A percentile compares a stretch with the other conserved stretches of the same genome.
Evolutionary conservation across 75 land plant genomes (phyloP).

Genomic region (Ceratopteris richardii): DNA sequence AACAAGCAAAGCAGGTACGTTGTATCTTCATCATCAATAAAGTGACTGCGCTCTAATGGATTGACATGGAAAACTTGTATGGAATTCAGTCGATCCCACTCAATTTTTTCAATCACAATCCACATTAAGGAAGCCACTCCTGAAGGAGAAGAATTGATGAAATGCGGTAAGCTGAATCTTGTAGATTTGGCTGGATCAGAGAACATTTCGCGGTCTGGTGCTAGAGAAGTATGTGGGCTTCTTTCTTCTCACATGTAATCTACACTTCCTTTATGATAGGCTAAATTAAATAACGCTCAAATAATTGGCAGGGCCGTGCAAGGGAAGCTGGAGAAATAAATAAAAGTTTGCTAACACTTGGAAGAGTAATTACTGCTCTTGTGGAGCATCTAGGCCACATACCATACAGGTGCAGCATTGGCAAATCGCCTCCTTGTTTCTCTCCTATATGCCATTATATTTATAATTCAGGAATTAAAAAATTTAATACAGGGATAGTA

Average conservation of each 20-base stretch:
- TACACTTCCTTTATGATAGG: neutral
- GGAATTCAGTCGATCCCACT: conserved; percentile 34
- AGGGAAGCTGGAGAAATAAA: conserved; percentile 77
- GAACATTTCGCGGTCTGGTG: conserved; percentile 84
- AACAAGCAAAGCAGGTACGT: conserved; percentile 53
- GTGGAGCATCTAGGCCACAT: conserved; percentile 69
- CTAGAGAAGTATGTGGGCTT: conserved; percentile 48
- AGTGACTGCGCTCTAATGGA: no score
- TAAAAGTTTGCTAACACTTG: conserved; percentile 58
- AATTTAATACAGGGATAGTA: conserved; percentile 52
- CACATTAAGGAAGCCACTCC: conserved; percentile 69
- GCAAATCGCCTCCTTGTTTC: neutral
- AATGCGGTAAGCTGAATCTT: conserved; percentile 84
- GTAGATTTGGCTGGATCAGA: conserved; percentile 90
- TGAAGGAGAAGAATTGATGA: conserved; percentile 75
- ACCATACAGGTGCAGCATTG: conserved; percentile 48
- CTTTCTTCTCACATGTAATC: neutral
- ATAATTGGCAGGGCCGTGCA: conserved; percentile 45
- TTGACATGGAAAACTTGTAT: neutral
- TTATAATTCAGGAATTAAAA: neutral
- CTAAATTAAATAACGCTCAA: neutral
- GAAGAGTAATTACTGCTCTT: conserved; percentile 61
- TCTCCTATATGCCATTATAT: neutral
- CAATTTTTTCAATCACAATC: conserved; percentile 71
- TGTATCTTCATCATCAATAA: neutral